Evolutionary conservation across 129 eudicot genomes (phyloP).

Genomic region (Saussurea involucrata): DNA sequence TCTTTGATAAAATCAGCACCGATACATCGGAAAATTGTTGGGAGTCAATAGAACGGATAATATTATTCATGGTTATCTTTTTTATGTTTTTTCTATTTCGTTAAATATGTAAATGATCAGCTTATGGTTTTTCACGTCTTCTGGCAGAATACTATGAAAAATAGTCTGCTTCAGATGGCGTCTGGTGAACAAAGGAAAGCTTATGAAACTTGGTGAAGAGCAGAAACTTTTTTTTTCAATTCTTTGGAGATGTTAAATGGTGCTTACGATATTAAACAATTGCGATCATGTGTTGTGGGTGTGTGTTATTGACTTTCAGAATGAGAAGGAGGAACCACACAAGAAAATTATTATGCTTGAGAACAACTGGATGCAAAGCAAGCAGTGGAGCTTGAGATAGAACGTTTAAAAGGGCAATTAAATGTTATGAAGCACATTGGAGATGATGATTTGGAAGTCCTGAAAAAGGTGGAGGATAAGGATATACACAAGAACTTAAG

Average conservation of each 20-base stretch:
- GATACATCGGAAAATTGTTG: slow-evolving; percentile 59
- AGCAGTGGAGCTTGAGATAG: too few species aligned
- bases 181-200: slow-evolving; percentile 55
- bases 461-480: too few species aligned
- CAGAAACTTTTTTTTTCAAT: slow-evolving; percentile 46
- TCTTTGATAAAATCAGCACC: slow-evolving; percentile 60
- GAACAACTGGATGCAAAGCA: too few species aligned
- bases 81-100: too few species aligned
- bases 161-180: slow-evolving; percentile 54
- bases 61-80: too few species aligned
- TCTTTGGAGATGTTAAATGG: background rate
- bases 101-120: background rate
- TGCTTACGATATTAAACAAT: background rate
- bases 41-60: slow-evolving; percentile 52
- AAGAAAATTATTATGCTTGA: slow-evolving; percentile 47
- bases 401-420: too few species aligned
- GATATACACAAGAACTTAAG: too few species aligned
- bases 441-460: too few species aligned
- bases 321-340: slow-evolving; percentile 52
- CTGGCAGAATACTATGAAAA: slow-evolving; percentile 48
- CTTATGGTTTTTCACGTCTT: background rate
- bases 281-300: slow-evolving; percentile 14
- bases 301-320: slow-evolving; percentile 32
- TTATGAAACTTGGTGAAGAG: slow-evolving; percentile 56
- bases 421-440: too few species aligned